Base-by-base conservation (phyloP, 306 rosid genomes). In the Malus sylvestris region DNA sequence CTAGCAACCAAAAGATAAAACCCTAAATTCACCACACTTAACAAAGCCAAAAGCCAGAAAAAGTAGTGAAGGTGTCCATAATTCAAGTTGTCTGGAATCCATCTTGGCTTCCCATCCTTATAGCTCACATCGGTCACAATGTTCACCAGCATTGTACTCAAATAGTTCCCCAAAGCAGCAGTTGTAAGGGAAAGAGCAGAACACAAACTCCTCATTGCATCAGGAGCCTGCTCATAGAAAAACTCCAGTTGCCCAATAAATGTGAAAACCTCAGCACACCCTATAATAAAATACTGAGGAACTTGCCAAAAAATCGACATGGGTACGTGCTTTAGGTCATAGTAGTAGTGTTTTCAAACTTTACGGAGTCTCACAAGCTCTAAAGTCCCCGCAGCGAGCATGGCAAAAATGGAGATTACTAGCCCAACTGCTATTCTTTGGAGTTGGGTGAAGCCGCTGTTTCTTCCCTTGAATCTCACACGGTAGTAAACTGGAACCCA, bases 221-320 rank as follows among this genome's bases (percentile, higher is more conserved):
- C 83, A n/a, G 83, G 83, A 35, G 83, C 79, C 46, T 80, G 71
- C 67, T 74, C 79, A 20, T 74, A 60, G 35, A 80, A 80, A 40
- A 74, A 80, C 67, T 80, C 79, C 40, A 74, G 8, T 30, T 74
- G 76, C 67, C 83, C 83, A n/a, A 61, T 75, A 30, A 25, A 35
- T 13, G 79, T 67, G 44, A 67, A 67, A 23, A 76, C 67, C 25
- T 76, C 73, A 16, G 57, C 79, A 68, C 73, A 76, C 18, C 79
- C 79, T 11, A 53, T 76, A n/a, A 76, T 76, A 60, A 76, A 76
- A 44, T 68, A 74, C 44, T 46, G 83, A 15, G 79, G 83, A 44
- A 74, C 79, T 38, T 80, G 79, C 84, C 80, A 75, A 23, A 81
- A 75, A 5, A 81, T 61, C 12, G 84, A 81, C 84, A 76, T 76